Conservation (phyloP, 2,329 filamentous ascomycete genomes). For the Neurospora sp. region DNA sequence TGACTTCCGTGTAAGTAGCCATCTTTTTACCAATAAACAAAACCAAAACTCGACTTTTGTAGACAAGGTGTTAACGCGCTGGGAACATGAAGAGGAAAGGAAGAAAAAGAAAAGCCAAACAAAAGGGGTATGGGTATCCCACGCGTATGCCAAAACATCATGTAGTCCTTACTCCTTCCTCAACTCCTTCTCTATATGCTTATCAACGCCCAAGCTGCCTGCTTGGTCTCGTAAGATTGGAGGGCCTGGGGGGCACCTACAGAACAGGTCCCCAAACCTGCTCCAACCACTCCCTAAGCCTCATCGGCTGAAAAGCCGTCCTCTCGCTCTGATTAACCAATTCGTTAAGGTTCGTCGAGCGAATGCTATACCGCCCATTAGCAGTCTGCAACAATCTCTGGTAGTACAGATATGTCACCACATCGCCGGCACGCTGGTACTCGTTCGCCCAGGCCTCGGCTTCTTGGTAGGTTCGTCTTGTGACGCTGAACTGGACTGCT, state of each 20-base stretch:
- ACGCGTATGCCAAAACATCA: not conserved
- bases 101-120: not conserved
- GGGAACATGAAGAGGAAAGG: not conserved
- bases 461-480: slow-evolving; percentile 29
- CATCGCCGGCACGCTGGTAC: slow-evolving; percentile 37
- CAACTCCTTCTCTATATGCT: not conserved
- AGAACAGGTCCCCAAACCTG: slow-evolving; percentile 31
- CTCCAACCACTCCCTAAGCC: slow-evolving; percentile 46
- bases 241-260: not conserved
- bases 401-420: slow-evolving; percentile 41
- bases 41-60: not conserved
- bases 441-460: slow-evolving; percentile 31
- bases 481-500: slow-evolving; percentile 30
- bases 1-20: not conserved
- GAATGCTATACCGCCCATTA: slow-evolving; percentile 58
- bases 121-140: not conserved
- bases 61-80: not conserved
- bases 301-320: slow-evolving; percentile 30
- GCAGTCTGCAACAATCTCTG: slow-evolving; percentile 58
- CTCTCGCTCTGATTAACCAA: slow-evolving; percentile 26
- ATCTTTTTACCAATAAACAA: not conserved
- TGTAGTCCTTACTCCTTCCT: not conserved
- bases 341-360: slow-evolving; percentile 49
- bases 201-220: not conserved
- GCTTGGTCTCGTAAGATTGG: not conserved